Base-by-base conservation (phyloP, 2,329 filamentous ascomycete genomes). In the Monosporascus ibericus region DNA sequence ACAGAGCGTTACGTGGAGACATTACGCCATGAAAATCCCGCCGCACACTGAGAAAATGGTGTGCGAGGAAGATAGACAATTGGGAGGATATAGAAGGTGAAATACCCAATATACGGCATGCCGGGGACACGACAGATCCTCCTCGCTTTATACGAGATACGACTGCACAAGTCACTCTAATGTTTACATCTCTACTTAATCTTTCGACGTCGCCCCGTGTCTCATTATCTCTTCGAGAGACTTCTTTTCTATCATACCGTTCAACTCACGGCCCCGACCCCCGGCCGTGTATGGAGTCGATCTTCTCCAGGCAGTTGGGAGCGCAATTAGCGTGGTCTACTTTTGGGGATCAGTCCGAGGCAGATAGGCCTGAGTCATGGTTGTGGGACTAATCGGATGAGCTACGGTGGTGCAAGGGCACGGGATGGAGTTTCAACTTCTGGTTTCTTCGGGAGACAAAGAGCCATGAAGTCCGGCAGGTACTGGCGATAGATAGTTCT, bases 171-270 rank as follows among this genome's bases (percentile, higher is more conserved):
- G 55, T 55, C 53, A 60, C 47, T 54, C 57, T 68, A 68, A 68
- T 68, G 66, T 68, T 61, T 68, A 68, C 55, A 64, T 67, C 59
- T 58, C 56, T 66, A 67, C 48, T 63, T 58, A 47, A 47, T 51
- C 59, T 55, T 61, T 58, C 53, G 38, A 55, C 57, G 52, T 51
- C 52, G 48, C 51, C 47, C 48, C 51, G 39, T 63, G 60, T 66
- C 59, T 59, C 58, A 60, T 52, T 60, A 59, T 47, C 44, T 49
- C 56, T 60, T 58, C 58, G 56, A 48, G 50, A 36, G 60, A n/a
- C 54, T 50, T 56, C 55, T 46, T 57, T 51, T 68, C 63, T 67
- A 68, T 55, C 65, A 62, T 63, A 60, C 36, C 30, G 48, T 51
- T 50, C 24, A 54, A 58, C 60, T 59, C 48, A 59, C 54, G 59